These are phyloP conservation scores for Vitis rupestris DNA, from an alignment of 164 flowering plant species.

Conservation along the genomic window DNA sequence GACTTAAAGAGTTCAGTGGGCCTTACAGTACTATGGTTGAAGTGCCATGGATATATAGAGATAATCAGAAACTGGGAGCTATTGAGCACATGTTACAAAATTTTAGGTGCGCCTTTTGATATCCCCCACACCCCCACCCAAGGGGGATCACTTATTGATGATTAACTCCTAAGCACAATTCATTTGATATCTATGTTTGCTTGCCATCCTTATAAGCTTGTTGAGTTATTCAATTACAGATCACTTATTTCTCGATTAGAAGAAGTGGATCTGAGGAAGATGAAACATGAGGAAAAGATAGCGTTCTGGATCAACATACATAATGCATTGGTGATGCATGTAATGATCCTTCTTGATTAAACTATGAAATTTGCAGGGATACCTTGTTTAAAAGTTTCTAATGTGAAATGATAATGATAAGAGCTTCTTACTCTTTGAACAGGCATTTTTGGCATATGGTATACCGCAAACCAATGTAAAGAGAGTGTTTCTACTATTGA, in stretches of 20 bases:
- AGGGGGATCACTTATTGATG: too few relatives aligned
- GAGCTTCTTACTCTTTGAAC: constrained; percentile 4
- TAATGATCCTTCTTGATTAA: constrained; percentile 26
- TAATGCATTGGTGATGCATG: constrained; percentile 98
- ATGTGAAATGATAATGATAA: neutral
- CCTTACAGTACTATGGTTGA: constrained; percentile 95
- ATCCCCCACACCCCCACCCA: neutral
- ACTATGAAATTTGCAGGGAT: neutral
- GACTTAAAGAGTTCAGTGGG: constrained; percentile 80
- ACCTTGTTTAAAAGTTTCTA: constrained; percentile 2
- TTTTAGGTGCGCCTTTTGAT: constrained; percentile 49
- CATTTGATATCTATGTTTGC: neutral
- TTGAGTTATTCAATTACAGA: constrained; percentile 35
- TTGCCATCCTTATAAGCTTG: neutral
- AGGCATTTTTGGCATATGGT: constrained; percentile 92
- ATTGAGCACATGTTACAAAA: constrained; percentile 63
- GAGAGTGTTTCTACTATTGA: constrained; percentile 63
- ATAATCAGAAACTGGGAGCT: constrained; percentile 58
- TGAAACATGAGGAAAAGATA: constrained; percentile 86
- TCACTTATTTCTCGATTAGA: constrained; percentile 67
- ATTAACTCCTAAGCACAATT: neutral
- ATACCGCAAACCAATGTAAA: constrained; percentile 80
- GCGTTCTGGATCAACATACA: constrained; percentile 98
- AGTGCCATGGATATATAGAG: constrained; percentile 67
- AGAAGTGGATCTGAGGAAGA: constrained; percentile 65